Evolutionary conservation across 2,329 filamentous ascomycete species (phyloP).

Genomic region (Botrytis deweyae): DNA sequence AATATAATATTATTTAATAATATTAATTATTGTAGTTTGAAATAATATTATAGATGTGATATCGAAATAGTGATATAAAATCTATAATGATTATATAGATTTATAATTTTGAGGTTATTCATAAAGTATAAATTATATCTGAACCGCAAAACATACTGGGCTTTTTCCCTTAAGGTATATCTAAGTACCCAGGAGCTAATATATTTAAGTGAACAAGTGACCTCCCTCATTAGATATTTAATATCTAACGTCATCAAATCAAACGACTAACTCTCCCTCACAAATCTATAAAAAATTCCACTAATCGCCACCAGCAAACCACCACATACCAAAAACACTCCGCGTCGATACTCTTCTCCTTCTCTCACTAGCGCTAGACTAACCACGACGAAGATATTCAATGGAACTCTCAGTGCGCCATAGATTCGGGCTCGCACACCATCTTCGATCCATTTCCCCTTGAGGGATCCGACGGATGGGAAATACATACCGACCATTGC

Average conservation of each 20-base stretch:
- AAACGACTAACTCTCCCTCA: neutral
- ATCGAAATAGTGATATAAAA: no score
- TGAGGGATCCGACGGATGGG: constrained; percentile 55
- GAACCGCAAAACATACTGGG: no score
- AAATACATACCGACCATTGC: constrained; percentile 58
- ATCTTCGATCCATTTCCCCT: constrained; percentile 55
- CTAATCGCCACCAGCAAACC: constrained; percentile 33
- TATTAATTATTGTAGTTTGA: no score
- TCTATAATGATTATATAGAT: no score
- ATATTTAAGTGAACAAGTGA: neutral
- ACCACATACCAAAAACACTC: constrained; percentile 39
- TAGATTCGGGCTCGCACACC: constrained; percentile 54
- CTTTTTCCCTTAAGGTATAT: no score
- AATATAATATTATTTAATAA: no score
- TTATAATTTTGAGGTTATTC: no score
- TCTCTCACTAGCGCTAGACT: constrained; percentile 49
- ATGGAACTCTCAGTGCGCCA: constrained; percentile 55
- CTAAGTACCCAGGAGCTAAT: no score
- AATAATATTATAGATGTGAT: no score
- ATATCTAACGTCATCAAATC: no score
- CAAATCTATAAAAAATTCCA: constrained; percentile 31
- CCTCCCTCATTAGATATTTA: neutral
- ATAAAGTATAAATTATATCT: no score
- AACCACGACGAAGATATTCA: constrained; percentile 57
- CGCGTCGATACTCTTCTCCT: constrained; percentile 40